Evolutionary conservation across 192 early-diverging fungal species (phyloP), one percentile per base, ranked within the genome.

Genomic region (Dissophora globulifera): DNA sequence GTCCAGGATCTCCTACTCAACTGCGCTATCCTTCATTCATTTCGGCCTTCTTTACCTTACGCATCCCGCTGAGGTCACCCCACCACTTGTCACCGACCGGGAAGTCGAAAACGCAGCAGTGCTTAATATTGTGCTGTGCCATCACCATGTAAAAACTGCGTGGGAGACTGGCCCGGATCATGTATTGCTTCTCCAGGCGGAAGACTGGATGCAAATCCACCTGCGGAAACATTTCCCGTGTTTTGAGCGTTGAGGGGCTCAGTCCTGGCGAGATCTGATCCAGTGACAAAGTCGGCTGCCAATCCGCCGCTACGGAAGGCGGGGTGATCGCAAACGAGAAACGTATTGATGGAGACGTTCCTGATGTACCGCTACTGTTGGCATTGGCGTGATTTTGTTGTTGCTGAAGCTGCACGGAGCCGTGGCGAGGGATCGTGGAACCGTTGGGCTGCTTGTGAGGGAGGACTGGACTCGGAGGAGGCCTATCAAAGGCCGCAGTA

Each of bases 81-180:
- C 89, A 89, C 78, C 88, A 89, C 19, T 79, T 68, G 56, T 86
- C 82, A 15, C 88, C 61, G 5, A 74, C 89, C 6, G 88, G 88
- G 32, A 82, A 86, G 31, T 80, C 75, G 74, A 92, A 91, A 1
- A 90, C 88, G 78, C 88, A 87, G 25, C 69, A 84, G 56, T 88
- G 84, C 16, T 46, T 58, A 42, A 87, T 82, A 19, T 51, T 52
- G 50, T 78, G 53, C 47, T 85, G 81, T 1, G 85, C 78, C 81
- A 92, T 78, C 12, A 87, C 72, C 7, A 83, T 82, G 72, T 89
- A 92, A 55, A 83, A 90, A 29, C 81, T 81, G 30, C 86, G 75
- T 15, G 83, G 84, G 16, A 82, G 67, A 25, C 78, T 74, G 1
- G 82, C 82, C 30, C 55, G 65, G 12, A 87, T 64, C 38, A 79